A percentile compares a stretch with the other conserved stretches of the same genome.
Conservation (phyloP, 1,284 basidiomycete genomes). For the Ganoderma boninense region DNA sequence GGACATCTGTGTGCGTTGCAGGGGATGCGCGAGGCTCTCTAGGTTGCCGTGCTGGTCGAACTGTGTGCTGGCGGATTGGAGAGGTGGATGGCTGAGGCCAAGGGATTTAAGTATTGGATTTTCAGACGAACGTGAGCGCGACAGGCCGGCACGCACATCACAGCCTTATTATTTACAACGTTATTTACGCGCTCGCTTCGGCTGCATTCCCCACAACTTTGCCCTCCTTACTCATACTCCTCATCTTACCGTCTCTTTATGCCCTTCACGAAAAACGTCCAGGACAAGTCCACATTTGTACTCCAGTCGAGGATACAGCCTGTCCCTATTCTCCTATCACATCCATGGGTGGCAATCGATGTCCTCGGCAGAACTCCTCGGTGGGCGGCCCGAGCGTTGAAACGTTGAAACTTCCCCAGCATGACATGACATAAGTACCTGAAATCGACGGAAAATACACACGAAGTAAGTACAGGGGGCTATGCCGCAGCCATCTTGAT, state of each 20-base stretch:
- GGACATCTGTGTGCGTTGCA: conserved; percentile 30
- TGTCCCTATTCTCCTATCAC: conserved; percentile 6
- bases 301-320: neutral
- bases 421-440: neutral
- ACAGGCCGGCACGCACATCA: conserved; percentile 19
- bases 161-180: conserved; percentile 18
- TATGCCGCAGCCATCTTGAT: conserved; percentile 16
- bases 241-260: neutral
- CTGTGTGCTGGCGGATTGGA: conserved; percentile 6
- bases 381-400: conserved; percentile 2
- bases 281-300: neutral
- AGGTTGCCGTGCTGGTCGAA: conserved; percentile 13
- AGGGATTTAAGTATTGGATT: conserved; percentile 20
- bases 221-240: neutral
- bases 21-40: conserved; percentile 8
- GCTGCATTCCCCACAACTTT: conserved; percentile 9
- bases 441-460: conserved; percentile 5
- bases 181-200: conserved; percentile 22
- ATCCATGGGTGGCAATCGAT: conserved; percentile 10
- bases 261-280: neutral
- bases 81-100: conserved; percentile 3
- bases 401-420: neutral
- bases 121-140: conserved; percentile 26
- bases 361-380: conserved; percentile 12
- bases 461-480: neutral